Evolutionary conservation across 441 rosid species (phyloP).

Genomic region (Arabidopsis hybrid): DNA sequence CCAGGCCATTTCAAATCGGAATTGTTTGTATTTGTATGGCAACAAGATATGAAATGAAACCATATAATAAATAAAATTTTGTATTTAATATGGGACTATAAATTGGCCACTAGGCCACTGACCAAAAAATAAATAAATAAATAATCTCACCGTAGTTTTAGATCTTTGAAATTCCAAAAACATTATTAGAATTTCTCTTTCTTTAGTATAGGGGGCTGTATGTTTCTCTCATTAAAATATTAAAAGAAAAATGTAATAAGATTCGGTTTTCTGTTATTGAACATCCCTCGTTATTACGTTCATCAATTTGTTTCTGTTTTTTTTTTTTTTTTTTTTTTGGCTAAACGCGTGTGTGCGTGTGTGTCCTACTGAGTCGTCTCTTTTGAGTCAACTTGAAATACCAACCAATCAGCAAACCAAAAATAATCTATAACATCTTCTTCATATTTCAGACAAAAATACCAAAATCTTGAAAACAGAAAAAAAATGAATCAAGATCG

Average conservation of each 20-base stretch:
- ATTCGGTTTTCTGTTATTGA: slow-evolving; percentile 23
- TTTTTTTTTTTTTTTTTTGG: not conserved
- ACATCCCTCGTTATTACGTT: slow-evolving; percentile 10
- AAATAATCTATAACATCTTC: slow-evolving; percentile 25
- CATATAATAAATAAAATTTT: no score
- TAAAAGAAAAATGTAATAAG: not conserved
- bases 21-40: no score
- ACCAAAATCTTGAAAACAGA: not conserved
- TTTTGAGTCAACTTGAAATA: slow-evolving; percentile 23
- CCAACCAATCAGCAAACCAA: slow-evolving; percentile 5
- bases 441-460: not conserved
- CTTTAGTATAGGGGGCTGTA: no score
- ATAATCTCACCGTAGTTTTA: no score
- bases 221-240: not conserved
- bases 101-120: no score
- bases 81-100: no score
- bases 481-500: slow-evolving; percentile 28
- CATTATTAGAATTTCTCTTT: no score
- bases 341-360: not conserved
- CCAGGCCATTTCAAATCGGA: no score
- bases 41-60: no score
- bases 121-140: no score
- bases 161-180: no score
- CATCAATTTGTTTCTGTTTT: not conserved
- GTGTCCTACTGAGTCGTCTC: slow-evolving; percentile 21